Evolutionary conservation across 192 early-diverging fungal species (phyloP), one percentile per base, ranked within the genome.

Genomic region (Mortierella antarctica): DNA sequence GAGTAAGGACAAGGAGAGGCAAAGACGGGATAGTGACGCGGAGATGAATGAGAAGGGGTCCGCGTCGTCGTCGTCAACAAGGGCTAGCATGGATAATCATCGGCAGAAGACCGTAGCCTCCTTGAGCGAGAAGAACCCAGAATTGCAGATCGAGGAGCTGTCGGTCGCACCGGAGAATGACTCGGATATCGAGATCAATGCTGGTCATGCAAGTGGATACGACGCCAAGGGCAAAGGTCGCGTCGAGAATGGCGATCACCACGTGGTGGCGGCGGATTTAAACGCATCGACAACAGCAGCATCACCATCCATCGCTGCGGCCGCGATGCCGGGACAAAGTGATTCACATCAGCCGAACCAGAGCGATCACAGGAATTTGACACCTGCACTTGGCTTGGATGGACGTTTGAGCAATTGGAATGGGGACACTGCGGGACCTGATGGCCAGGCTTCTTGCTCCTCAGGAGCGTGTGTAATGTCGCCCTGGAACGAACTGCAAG

Each of bases 321-420:
- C 54, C 7, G 2, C 55, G 18, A 47, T 7, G 62, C 15, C 14
- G 53, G 11, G 54, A 48, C n/a, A 40, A 51, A 13, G 20, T 41
- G 7, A 44, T 15, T 20, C 23, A n/a, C 40, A 51, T 46, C 12
- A 6, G 23, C 60, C 51, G 14, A 7, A 63, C 1, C 8, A 50
- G 17, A 48, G 17, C 56, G 23, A 31, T 31, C 31, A 58, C 50
- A 65, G 17, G 60, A 58, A 54, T 50, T n/a, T 64, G 59, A 65
- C 63, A 2, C 64, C 63, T 14, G 77, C 56, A 4, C 59, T 80
- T 17, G 77, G 77, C 0, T 55, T 80, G 12, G 77, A 80, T 62
- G 77, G 77, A 21, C 77, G 77, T 31, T 18, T 80, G 21, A 80
- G 65, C 41, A 71, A 80, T 39, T 80, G 77, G 77, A 80, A 80